These are phyloP conservation scores for Crepidotus sp. DNA, from an alignment of 1,284 basidiomycete genomes.

Conservation along the genomic window DNA sequence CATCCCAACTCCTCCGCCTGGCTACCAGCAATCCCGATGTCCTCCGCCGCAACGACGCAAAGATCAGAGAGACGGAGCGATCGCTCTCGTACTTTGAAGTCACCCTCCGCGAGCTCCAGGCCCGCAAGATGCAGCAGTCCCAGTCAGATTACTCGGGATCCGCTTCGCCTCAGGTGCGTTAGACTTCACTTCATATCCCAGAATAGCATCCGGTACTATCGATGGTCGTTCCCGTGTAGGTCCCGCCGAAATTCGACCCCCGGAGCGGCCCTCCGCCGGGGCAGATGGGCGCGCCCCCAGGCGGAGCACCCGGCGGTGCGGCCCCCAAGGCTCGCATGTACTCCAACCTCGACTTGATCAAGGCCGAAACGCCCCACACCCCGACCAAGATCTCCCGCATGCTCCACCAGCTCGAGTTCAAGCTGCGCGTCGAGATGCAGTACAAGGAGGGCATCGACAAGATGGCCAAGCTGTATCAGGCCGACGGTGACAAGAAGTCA, in stretches of 20 bases:
- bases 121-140: slow-evolving; percentile 63
- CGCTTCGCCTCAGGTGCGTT: slow-evolving; percentile 31
- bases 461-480: slow-evolving; percentile 92
- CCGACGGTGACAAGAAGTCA: slow-evolving; percentile 93
- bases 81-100: slow-evolving; percentile 85
- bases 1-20: slow-evolving; percentile 68
- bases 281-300: neutral
- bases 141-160: slow-evolving; percentile 39
- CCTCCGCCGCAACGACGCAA: slow-evolving; percentile 69
- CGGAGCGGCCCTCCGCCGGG: slow-evolving; percentile 31
- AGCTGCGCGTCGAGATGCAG: slow-evolving; percentile 96
- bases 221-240: slow-evolving; percentile 25
- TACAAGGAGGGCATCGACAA: slow-evolving; percentile 99
- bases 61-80: slow-evolving; percentile 83
- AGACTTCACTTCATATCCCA: neutral
- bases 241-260: slow-evolving; percentile 40
- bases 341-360: slow-evolving; percentile 86
- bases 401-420: slow-evolving; percentile 99
- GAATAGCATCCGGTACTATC: slow-evolving; percentile 14
- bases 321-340: slow-evolving; percentile 31
- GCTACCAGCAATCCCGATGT: slow-evolving; percentile 87
- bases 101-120: slow-evolving; percentile 75
- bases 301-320: slow-evolving; percentile 17
- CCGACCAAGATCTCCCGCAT: slow-evolving; percentile 96
- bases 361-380: slow-evolving; percentile 94